Conservation (phyloP, 2,329 filamentous ascomycete genomes). For the Sporothrix schenckii region DNA sequence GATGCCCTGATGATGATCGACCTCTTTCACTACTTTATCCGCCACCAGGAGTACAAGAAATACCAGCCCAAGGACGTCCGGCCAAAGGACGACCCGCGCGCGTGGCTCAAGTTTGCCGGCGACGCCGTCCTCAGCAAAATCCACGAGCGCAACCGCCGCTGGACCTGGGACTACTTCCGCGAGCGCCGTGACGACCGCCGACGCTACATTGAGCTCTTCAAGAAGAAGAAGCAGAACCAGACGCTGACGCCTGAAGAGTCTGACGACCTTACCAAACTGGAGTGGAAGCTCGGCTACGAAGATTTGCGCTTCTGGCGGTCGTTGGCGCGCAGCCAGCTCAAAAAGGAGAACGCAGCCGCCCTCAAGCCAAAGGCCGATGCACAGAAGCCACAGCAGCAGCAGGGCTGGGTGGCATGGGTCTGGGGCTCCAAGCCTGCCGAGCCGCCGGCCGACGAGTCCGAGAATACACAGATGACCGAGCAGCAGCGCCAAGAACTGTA, state of each 20-base stretch:
- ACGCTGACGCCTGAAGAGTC: constrained; percentile 71
- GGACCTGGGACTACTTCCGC: constrained; percentile 95
- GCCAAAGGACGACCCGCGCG: constrained; percentile 85
- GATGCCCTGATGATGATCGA: constrained; percentile 98
- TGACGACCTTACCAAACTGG: constrained; percentile 73
- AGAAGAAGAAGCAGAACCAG: constrained; percentile 80
- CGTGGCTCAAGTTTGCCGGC: constrained; percentile 91
- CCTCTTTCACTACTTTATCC: constrained; percentile 96
- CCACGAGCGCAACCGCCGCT: constrained; percentile 86
- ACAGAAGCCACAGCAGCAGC: constrained; percentile 61
- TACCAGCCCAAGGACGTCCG: constrained; percentile 79
- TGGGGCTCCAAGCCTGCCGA: constrained; percentile 76
- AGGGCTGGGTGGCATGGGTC: constrained; percentile 89
- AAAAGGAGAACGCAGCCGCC: constrained; percentile 91
- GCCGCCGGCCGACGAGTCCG: constrained; percentile 62
- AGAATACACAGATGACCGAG: constrained; percentile 87
- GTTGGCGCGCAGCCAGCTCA: constrained; percentile 86
- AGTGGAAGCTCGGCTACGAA: constrained; percentile 89
- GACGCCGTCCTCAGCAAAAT: constrained; percentile 90
- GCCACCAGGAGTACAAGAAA: constrained; percentile 96
- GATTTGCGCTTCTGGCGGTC: constrained; percentile 98
- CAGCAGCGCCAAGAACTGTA: constrained; percentile 96
- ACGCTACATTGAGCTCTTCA: constrained; percentile 91
- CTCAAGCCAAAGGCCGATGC: constrained; percentile 72
- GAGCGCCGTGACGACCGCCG: constrained; percentile 88